phyloP scores from a whole-genome alignment of 306 rosid species.

The Trichosanthes cucumerina region DNA sequence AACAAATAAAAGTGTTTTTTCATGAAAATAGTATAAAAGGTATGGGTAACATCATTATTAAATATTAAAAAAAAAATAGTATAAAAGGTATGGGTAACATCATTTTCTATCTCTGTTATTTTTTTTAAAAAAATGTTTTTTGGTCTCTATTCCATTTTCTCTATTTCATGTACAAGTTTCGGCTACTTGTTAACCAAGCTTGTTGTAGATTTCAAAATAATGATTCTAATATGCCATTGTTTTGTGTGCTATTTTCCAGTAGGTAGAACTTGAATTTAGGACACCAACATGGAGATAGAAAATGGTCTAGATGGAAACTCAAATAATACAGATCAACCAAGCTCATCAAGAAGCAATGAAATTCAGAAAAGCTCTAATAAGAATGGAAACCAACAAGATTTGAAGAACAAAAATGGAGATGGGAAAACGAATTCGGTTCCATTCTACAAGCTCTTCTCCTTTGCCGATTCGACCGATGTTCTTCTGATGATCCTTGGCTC shows the following conservation, averaged over 20 bases:
- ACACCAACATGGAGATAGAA: constrained; percentile 29
- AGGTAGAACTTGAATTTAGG: background rate
- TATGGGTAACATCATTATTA: too few relatives aligned
- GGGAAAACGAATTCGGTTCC: constrained; percentile 38
- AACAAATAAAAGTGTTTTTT: too few relatives aligned
- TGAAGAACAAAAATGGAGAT: constrained; percentile 24
- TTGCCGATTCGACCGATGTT: constrained; percentile 57
- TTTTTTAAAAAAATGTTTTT: too few relatives aligned
- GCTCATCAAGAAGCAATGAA: constrained; percentile 22
- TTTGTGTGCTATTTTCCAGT: background rate
- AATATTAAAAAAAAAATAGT: too few relatives aligned
- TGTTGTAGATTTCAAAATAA: background rate
- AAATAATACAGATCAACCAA: constrained; percentile 10
- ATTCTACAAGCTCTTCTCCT: constrained; percentile 70
- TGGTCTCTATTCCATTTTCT: background rate
- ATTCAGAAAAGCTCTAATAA: constrained; percentile 11
- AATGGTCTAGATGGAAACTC: constrained; percentile 18
- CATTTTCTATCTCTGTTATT: too few relatives aligned
- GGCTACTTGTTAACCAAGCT: background rate
- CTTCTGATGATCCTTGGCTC: constrained; percentile 56
- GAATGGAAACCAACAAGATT: constrained; percentile 15
- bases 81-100: too few relatives aligned
- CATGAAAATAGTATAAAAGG: too few relatives aligned
- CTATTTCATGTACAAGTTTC: background rate
- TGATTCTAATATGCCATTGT: background rate